Evolutionary conservation across 768 basidiomycete species (phyloP).

Genomic region (Naganishia vishniacii): DNA sequence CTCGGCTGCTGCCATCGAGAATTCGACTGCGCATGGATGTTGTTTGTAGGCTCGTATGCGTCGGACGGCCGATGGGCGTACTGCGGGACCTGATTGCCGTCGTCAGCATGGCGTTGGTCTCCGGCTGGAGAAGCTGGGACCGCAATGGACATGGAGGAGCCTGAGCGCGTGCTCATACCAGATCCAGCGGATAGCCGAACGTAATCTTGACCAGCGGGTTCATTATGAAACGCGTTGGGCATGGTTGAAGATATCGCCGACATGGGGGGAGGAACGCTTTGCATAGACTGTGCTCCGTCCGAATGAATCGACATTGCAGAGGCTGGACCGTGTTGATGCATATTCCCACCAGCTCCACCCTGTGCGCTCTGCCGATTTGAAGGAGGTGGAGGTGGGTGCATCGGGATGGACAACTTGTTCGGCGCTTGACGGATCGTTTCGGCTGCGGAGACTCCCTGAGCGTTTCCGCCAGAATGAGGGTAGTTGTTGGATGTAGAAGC

Average conservation of each 20-base stretch:
- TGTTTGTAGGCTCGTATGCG: not conserved
- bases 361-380: not conserved
- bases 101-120: not conserved
- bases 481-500: not conserved
- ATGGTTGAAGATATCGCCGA: constrained; percentile 11
- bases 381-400: constrained; percentile 9
- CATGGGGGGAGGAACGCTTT: constrained; percentile 12
- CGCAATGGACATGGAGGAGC: constrained; percentile 19
- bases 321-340: constrained; percentile 9
- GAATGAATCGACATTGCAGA: constrained; percentile 11
- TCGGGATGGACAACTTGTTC: not conserved
- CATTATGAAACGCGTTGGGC: constrained; percentile 4
- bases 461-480: constrained; percentile 5
- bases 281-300: not conserved
- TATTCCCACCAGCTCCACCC: not conserved
- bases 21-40: not conserved
- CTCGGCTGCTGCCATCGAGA: constrained; percentile 1
- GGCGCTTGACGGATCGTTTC: constrained; percentile 13
- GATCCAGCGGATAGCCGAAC: constrained; percentile 30
- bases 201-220: not conserved
- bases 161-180: constrained; percentile 9
- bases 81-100: constrained; percentile 21
- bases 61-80: constrained; percentile 4
- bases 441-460: not conserved
- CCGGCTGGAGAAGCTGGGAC: not conserved